Evolutionary conservation across 106 monocot genomes (phyloP).

Genomic region (Acorus gramineus): DNA sequence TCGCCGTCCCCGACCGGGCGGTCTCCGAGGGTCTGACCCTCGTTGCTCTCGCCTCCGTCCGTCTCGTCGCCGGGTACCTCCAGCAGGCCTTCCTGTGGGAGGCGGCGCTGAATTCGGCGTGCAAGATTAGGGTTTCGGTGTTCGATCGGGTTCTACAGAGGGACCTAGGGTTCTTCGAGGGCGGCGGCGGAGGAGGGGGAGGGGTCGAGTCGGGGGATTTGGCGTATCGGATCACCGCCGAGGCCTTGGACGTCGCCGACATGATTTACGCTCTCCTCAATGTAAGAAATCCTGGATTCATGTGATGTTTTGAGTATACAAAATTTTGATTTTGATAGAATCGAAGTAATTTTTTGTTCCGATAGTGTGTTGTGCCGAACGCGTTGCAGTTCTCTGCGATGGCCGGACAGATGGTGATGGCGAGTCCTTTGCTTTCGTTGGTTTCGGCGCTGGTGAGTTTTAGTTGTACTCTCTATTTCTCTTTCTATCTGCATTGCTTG

Average conservation of each 20-base stretch:
- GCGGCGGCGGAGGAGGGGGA: conserved; percentile 15
- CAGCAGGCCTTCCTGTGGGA: conserved; percentile 72
- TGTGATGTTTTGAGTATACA: too few relatives aligned
- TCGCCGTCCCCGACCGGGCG: conserved; percentile 3
- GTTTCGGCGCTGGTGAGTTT: conserved; percentile 40
- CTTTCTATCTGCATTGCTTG: background rate
- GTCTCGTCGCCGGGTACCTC: conserved; percentile 22
- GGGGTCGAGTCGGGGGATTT: conserved; percentile 38
- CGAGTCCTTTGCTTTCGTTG: conserved; percentile 56
- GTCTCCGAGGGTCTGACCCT: conserved; percentile 21
- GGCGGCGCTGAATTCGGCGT: conserved; percentile 43
- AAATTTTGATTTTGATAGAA: too few relatives aligned
- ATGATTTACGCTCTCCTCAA: conserved; percentile 53
- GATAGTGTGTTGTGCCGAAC: conserved; percentile 53
- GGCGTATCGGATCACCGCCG: conserved; percentile 58
- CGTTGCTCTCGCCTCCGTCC: conserved; percentile 13
- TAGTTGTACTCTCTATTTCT: background rate
- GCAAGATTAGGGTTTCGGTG: conserved; percentile 31
- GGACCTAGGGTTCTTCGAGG: conserved; percentile 67
- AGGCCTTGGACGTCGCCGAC: conserved; percentile 62
- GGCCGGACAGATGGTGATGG: conserved; percentile 53
- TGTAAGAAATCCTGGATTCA: conserved; percentile 20
- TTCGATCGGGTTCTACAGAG: conserved; percentile 44
- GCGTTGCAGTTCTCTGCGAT: conserved; percentile 60
- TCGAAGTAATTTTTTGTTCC: background rate